A percentile compares a stretch with the other conserved stretches of the same genome.
phyloP scores from a whole-genome alignment of 2,329 filamentous ascomycete species.

The Aspergillus quadrilineatus region DNA sequence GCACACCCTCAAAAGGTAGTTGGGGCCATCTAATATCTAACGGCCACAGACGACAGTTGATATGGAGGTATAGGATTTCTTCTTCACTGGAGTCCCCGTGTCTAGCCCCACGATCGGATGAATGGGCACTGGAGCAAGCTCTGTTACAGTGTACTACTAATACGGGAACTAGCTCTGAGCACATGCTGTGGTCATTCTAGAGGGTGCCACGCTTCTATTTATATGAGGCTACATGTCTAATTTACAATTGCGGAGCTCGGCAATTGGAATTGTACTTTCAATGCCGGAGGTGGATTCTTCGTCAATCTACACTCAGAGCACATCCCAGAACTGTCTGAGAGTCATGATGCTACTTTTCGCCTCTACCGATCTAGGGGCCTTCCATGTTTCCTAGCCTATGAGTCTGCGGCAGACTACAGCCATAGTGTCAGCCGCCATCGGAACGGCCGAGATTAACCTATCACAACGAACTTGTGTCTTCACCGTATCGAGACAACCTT shows the following conservation, averaged over 20 bases:
- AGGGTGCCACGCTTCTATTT: not conserved
- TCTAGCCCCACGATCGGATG: not conserved
- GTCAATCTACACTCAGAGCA: not conserved
- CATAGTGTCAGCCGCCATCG: too few relatives aligned
- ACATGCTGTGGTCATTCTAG: not conserved
- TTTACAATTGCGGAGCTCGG: conserved; percentile 1
- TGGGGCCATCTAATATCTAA: too few relatives aligned
- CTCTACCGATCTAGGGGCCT: not conserved
- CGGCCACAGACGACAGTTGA: too few relatives aligned
- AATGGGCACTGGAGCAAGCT: not conserved
- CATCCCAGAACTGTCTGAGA: not conserved
- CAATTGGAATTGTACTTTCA: not conserved
- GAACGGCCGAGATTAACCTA: too few relatives aligned
- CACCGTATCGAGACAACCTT: too few relatives aligned
- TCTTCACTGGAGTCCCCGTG: not conserved
- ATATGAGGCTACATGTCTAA: not conserved
- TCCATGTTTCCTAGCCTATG: too few relatives aligned
- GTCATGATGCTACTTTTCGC: not conserved
- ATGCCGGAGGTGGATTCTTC: conserved; percentile 3
- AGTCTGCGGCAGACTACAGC: too few relatives aligned
- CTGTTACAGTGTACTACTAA: not conserved
- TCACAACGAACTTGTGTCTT: too few relatives aligned
- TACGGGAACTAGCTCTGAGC: not conserved
- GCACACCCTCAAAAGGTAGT: not conserved
- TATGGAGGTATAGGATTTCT: too few relatives aligned